phyloP scores from a whole-genome alignment of 208 protist species.

The Trypanosoma cruzi region DNA sequence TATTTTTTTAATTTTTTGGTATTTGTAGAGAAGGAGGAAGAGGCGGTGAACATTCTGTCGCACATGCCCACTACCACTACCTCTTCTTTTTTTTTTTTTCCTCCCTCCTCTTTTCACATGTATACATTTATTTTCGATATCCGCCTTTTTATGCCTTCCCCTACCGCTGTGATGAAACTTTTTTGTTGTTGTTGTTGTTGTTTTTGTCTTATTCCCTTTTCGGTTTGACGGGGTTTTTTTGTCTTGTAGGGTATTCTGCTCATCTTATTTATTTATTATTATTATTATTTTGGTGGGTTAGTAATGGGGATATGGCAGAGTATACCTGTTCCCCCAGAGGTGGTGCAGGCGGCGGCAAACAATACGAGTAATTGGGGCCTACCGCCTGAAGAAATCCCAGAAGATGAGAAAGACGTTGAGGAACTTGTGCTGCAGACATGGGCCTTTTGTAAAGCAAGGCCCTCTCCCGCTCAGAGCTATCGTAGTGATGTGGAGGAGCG shows the following conservation, averaged over 20 bases:
- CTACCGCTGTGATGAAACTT: neutral
- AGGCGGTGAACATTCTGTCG: neutral
- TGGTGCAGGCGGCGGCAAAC: conserved; percentile 23
- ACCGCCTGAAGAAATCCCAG: conserved; percentile 72
- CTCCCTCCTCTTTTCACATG: neutral
- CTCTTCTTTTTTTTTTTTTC: neutral
- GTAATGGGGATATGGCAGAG: conserved; percentile 50
- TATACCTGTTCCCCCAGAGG: conserved; percentile 26
- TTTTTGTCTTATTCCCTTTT: neutral
- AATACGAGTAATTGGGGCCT: conserved; percentile 54
- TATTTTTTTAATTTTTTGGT: no score
- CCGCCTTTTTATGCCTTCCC: neutral
- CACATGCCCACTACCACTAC: no score
- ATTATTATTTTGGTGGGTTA: neutral
- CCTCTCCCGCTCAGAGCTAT: conserved; percentile 63
- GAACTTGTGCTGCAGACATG: conserved; percentile 92
- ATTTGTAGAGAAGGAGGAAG: neutral
- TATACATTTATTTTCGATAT: neutral
- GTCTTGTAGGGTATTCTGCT: neutral
- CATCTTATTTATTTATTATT: neutral
- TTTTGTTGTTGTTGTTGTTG: neutral
- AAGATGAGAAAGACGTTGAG: conserved; percentile 67
- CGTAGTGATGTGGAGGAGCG: conserved; percentile 86
- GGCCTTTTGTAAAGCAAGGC: conserved; percentile 92
- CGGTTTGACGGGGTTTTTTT: neutral